Base-by-base conservation (phyloP, 208 protist species). In the Polymyxa betae region DNA sequence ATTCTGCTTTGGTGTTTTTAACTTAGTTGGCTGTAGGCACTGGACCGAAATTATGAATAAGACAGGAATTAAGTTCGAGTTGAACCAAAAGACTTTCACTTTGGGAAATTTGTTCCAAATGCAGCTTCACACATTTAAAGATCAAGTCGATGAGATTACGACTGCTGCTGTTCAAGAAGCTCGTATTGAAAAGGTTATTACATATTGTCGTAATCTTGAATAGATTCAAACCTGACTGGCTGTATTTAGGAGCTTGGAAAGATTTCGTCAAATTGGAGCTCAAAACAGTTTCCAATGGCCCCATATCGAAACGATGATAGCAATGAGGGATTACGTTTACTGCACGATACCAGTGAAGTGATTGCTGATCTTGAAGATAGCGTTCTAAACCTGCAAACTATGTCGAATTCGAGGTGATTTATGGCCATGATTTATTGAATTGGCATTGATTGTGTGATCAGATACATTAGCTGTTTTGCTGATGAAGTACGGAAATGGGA, bases 341-440 rank as follows among this genome's bases (percentile, higher is more conserved):
- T 99, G n/a, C 96, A 96, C 16, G 95, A 97, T 91, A 98, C 97
- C 44, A 96, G 95, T 52, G 97, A 99, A 38, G 98, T 99, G 77
- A 95, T 97, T 90, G 95, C 96, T 92, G 95, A 95, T n/a, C 95
- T 99, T 0, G 98, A 99, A 93, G 98, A 99, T 91, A 97, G 99
- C 94, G 97, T 96, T 77, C 96, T 99, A 90, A 98, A 97, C 92
- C 95, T 99, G 93, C 96, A 98, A 93, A 96, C 96, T 49, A 99
- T 99, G 93, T 95, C 95, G 0, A 97, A 96, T 88, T 97, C 98
- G 44, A 97, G 98, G 92, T 60, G 12, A 60, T 29, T 60, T 60
- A 5, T 24, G 5, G 24, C 24, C 49, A 60, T 24, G 49, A 5
- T n/a, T 60, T 60, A 24, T 60, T 24, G 24, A 60, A 60, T 29